A percentile compares a stretch with the other conserved stretches of the same genome.
Conservation (phyloP, 1,284 basidiomycete species). For the Cryptococcus sp. region DNA sequence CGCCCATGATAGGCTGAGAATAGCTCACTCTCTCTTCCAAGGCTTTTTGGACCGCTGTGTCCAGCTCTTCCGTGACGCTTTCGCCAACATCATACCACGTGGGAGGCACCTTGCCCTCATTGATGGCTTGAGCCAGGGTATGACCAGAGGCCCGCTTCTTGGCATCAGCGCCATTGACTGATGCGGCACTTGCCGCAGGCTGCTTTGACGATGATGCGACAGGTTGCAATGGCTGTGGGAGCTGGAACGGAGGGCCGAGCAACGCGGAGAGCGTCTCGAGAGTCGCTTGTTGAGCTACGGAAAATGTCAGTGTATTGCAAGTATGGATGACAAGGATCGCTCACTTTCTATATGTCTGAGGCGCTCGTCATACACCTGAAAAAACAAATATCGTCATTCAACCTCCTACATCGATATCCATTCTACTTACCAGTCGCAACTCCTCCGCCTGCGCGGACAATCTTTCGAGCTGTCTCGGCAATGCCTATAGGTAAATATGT, state of each 20-base stretch:
- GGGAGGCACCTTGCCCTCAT: constrained; percentile 9
- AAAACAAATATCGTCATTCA: background rate
- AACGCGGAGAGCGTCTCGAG: constrained; percentile 34
- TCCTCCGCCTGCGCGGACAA: constrained; percentile 36
- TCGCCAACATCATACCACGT: constrained; percentile 43
- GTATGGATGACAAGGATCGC: constrained; percentile 1
- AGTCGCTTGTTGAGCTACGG: constrained; percentile 24
- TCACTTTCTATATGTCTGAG: constrained; percentile 37
- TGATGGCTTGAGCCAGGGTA: constrained; percentile 19
- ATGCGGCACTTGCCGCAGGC: background rate
- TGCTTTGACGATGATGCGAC: constrained; percentile 34
- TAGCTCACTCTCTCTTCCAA: constrained; percentile 41
- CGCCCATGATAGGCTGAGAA: background rate
- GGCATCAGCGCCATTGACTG: background rate
- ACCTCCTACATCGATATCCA: constrained; percentile 1
- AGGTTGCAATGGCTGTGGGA: constrained; percentile 35
- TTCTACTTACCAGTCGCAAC: constrained; percentile 31
- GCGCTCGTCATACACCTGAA: constrained; percentile 43
- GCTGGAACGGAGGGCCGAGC: constrained; percentile 43
- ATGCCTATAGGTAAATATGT: constrained; percentile 20
- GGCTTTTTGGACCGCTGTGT: constrained; percentile 31
- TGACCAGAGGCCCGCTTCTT: constrained; percentile 9
- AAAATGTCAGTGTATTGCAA: constrained; percentile 4
- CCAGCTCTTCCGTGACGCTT: constrained; percentile 35
- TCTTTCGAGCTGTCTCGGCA: constrained; percentile 42